Percentiles rank a stretch among this genome's conserved stretches.
These are phyloP conservation scores for Penicillium sclerotigenum DNA, from an alignment of 2,329 filamentous ascomycete genomes.

Conservation along the genomic window DNA sequence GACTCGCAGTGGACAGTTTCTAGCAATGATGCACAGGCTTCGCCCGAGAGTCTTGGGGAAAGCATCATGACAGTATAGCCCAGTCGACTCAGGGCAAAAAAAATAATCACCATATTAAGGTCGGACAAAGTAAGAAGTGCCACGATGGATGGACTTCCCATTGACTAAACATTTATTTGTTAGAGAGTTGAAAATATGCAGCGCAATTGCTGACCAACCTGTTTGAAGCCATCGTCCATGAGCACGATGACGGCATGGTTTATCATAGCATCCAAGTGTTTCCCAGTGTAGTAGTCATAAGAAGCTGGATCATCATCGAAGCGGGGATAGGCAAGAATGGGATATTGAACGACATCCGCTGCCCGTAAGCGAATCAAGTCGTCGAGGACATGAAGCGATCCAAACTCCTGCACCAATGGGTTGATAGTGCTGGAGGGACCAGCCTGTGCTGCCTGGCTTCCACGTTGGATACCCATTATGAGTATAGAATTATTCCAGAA, in stretches of 20 bases:
- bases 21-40: constrained; percentile 43
- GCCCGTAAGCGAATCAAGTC: constrained; percentile 43
- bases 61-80: constrained; percentile 46
- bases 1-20: constrained; percentile 34
- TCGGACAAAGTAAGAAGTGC: constrained; percentile 44
- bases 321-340: constrained; percentile 44
- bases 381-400: constrained; percentile 42
- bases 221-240: constrained; percentile 31
- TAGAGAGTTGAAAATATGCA: not conserved
- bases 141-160: constrained; percentile 25
- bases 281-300: constrained; percentile 44
- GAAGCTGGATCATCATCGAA: constrained; percentile 30
- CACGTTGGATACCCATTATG: constrained; percentile 22
- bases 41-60: constrained; percentile 43
- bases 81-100: constrained; percentile 47
- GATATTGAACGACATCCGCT: constrained; percentile 38
- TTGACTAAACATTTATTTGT: constrained; percentile 11
- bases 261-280: constrained; percentile 35
- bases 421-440: constrained; percentile 9
- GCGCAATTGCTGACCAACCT: constrained; percentile 1
- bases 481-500: not conserved
- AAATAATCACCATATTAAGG: constrained; percentile 42
- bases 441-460: constrained; percentile 3
- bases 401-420: constrained; percentile 32
- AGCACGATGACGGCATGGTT: constrained; percentile 36